phyloP scores from a whole-genome alignment of 1,284 basidiomycete species.

The Serendipita sp. region DNA sequence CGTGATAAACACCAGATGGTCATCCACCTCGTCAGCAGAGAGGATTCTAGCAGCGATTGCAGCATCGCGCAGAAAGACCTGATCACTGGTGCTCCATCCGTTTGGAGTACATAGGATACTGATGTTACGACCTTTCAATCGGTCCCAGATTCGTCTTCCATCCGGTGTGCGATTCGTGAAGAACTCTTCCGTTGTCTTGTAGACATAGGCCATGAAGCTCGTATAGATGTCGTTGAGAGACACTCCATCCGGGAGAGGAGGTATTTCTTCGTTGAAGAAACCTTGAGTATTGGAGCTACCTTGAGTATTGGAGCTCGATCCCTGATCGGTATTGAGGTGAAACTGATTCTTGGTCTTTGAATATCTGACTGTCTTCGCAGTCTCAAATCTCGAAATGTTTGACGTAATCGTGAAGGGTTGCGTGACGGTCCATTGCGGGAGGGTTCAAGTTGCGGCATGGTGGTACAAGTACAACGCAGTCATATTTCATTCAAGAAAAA shows the following conservation, averaged over 20 bases:
- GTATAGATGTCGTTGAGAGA: background rate
- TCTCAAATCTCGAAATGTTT: too few relatives aligned
- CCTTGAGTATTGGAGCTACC: too few relatives aligned
- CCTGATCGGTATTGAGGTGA: too few relatives aligned
- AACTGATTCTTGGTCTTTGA: background rate
- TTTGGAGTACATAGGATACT: background rate
- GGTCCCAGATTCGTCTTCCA: background rate
- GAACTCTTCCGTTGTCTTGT: background rate
- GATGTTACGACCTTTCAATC: background rate
- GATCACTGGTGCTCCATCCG: background rate
- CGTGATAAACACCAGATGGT: background rate
- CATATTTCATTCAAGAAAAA: too few relatives aligned
- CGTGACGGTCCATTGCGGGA: too few relatives aligned
- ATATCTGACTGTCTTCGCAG: too few relatives aligned
- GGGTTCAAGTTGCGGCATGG: too few relatives aligned
- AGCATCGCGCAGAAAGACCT: background rate
- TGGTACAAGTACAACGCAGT: too few relatives aligned
- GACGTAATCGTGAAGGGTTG: too few relatives aligned
- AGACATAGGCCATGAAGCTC: background rate
- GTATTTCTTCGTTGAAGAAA: too few relatives aligned
- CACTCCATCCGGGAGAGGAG: background rate
- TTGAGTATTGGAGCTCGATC: too few relatives aligned
- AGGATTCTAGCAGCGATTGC: background rate
- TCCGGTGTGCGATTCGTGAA: background rate
- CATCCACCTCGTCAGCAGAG: background rate